Evolutionary conservation across 225 moss, liverwort and hornwort species (phyloP), one percentile per base, ranked within the genome.

Genomic region (Takakia lepidozioides): DNA sequence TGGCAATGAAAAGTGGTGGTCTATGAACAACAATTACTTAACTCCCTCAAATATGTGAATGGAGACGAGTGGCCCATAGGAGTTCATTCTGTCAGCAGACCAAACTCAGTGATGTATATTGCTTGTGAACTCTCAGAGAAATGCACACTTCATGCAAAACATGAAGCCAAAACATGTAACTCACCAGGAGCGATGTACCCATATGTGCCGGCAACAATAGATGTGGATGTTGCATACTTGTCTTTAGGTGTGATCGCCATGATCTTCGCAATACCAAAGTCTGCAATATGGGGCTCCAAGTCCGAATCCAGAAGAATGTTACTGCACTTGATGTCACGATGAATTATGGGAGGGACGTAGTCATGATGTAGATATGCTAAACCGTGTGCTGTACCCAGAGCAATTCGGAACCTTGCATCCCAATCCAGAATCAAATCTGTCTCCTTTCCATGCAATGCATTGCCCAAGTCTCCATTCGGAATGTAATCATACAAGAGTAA

Each of bases 301-400:
- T 63, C 24, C 29, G 29, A 17, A 52, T 66, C 62, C 11, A 72
- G 47, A 15, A 72, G 56, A 46, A 66, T 57, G 52, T 66, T 72
- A n/a, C 61, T 60, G 40, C 65, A 57, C 54, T 66, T 62, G 32
- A 72, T 41, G 36, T 62, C 60, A 29, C 40, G 59, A 38, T 62
- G 72, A 18, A 46, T 43, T 36, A 72, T 20, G 10, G 72, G 66
- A 15, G 61, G 66, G 13, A 52, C 46, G 43, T 62, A 66, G 16
- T 47, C 62, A 15, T 66, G 51, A 47, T 72, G 71, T 38, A 72
- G 52, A 44, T 66, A 40, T 5, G 52, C 38, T 60, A 72, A 54
- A 1, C 57, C 58, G 3, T 62, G 55, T 1, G 72, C 72, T 14
- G 48, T 57, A 37, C 47, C 57, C 44, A 11, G 14, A 11, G 44